A percentile compares a stretch with the other conserved stretches of the same genome.
Evolutionary conservation across 768 basidiomycete species (phyloP).

Genomic region (Naganishia randhawae): DNA sequence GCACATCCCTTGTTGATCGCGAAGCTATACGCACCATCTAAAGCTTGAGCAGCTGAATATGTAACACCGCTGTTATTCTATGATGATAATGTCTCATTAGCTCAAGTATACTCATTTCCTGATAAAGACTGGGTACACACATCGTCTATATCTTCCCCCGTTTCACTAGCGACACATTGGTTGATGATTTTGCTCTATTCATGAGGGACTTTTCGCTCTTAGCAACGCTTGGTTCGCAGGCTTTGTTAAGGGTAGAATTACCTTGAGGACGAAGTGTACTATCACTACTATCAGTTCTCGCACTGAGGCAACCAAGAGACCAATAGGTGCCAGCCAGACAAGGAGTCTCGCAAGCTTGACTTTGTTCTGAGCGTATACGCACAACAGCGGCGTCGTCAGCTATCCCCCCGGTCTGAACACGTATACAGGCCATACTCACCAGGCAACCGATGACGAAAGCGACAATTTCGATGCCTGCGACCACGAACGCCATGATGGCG

Average conservation of each 20-base stretch:
- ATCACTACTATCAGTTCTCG: constrained; percentile 33
- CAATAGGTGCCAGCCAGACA: constrained; percentile 39
- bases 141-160: neutral
- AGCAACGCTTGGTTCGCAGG: neutral
- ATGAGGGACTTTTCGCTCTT: neutral
- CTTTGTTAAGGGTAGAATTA: constrained; percentile 15
- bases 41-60: constrained; percentile 3
- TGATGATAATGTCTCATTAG: neutral
- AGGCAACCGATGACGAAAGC: constrained; percentile 34
- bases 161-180: constrained; percentile 37
- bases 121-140: neutral
- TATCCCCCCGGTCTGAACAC: neutral
- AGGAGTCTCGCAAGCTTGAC: constrained; percentile 34
- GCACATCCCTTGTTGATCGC: neutral
- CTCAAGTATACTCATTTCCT: neutral
- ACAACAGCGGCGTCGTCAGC: neutral
- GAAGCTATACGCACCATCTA: constrained; percentile 1
- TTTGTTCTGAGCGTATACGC: constrained; percentile 33
- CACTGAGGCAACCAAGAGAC: constrained; percentile 33
- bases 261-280: constrained; percentile 40
- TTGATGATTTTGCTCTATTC: constrained; percentile 36
- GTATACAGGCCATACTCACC: constrained; percentile 28
- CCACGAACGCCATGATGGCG: constrained; percentile 39
- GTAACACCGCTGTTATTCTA: neutral
- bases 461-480: constrained; percentile 36